Base-by-base conservation (phyloP, 805 yeast genomes). In the Zygosaccharomyces rouxii region DNA sequence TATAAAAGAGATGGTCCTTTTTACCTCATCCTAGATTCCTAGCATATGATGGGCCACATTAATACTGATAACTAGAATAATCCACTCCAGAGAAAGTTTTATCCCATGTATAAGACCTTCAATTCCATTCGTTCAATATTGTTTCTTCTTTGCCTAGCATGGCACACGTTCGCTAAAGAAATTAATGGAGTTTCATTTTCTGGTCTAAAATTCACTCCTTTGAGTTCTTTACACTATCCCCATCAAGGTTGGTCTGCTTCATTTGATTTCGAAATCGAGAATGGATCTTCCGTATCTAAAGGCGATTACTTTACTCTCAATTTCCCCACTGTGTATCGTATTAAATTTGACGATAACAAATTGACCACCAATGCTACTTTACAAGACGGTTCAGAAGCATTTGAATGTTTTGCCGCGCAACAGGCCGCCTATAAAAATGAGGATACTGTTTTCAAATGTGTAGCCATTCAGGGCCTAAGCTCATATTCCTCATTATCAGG, bases 361-460 rank as follows among this genome's bases (percentile, higher is more conserved):
- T 23, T 50, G 7, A 54, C 56, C 16, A 48, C 56, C 14, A 55
- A 48, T 16, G 59, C 61, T n/a, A 28, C 50, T 5, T 44, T 57
- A 23, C 39, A 48, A 33, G 68, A 57, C 49, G 69, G 66, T 13
- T 55, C 57, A 4, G 46, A 51, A 6, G 59, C 66, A 4, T 58
- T 69, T 40, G 42, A 54, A 11, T 71, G 75, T 57, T 54, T 59
- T 23, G 64, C 63, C 25, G 44, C 55, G 3, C 71, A 69, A 42
- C 67, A 63, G 51, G 74, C 73, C 39, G 63, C 74, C 11, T 63
- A 66, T 45, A 43, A 56, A 26, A 51, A 56, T 33, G 59, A 59
- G 6, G 51, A 58, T 21, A 64, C 74, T 1, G 50, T 58, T 7
- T 42, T 71, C 22, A 50, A 56, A 23, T 71, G 74, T 58, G 50